phyloP scores from a whole-genome alignment of 2,329 filamentous ascomycete species.

The Orbilia blumenaviensis region DNA sequence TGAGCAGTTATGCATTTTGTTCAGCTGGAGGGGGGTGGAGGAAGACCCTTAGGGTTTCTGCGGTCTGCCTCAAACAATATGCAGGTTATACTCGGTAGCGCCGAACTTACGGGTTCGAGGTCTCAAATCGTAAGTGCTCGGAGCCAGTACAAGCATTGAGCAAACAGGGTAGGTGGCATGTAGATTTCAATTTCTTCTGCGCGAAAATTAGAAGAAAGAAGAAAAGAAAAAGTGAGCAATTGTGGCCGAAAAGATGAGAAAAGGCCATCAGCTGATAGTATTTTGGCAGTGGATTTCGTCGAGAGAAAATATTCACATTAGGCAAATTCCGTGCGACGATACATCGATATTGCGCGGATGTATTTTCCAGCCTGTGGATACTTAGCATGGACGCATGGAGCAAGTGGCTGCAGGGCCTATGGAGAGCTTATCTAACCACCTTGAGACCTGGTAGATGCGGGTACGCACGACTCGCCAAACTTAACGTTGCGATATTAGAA shows the following conservation, averaged over 20 bases:
- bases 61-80: slow-evolving; percentile 23
- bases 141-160: slow-evolving; percentile 21
- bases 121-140: slow-evolving; percentile 31
- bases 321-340: slow-evolving; percentile 49
- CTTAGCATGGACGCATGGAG: slow-evolving; percentile 18
- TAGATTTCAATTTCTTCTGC: slow-evolving; percentile 2
- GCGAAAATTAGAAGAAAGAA: slow-evolving; percentile 22
- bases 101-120: slow-evolving; percentile 41
- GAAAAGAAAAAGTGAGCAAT: slow-evolving; percentile 35
- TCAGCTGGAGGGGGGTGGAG: slow-evolving; percentile 8
- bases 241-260: slow-evolving; percentile 4
- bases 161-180: slow-evolving; percentile 33
- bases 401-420: slow-evolving; percentile 15
- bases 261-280: slow-evolving; percentile 28
- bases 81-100: slow-evolving; percentile 44
- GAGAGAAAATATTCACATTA: slow-evolving; percentile 9
- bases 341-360: slow-evolving; percentile 47
- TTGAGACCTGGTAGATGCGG: slow-evolving; percentile 28
- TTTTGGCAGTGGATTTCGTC: not conserved
- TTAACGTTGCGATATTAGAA: slow-evolving; percentile 16
- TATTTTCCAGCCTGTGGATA: slow-evolving; percentile 49
- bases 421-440: slow-evolving; percentile 21
- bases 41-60: slow-evolving; percentile 24
- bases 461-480: not conserved
- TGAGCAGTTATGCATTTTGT: slow-evolving; percentile 50